Evolutionary conservation across 148 eudicot genomes (phyloP).

Genomic region (Rhododendron griersonianum): DNA sequence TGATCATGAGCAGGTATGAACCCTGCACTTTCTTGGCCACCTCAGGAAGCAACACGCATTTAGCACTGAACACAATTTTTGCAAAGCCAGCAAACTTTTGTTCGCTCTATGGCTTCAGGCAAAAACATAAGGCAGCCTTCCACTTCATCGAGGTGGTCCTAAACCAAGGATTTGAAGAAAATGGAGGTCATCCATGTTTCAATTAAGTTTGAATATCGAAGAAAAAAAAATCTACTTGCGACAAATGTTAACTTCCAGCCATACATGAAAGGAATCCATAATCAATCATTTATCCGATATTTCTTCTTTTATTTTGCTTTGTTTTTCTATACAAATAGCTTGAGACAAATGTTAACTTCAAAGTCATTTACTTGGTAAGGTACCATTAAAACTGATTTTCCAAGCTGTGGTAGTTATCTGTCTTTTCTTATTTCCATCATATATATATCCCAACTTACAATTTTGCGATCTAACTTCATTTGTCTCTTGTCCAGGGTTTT

Average conservation of each 20-base stretch:
- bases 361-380: too few species aligned
- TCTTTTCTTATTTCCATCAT: too few species aligned
- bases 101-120: not conserved
- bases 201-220: not conserved
- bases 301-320: too few species aligned
- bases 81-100: not conserved
- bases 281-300: not conserved
- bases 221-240: not conserved
- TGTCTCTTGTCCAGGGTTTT: not conserved
- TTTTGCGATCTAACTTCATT: not conserved
- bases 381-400: too few species aligned
- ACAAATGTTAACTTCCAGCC: not conserved
- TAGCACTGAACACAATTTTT: not conserved
- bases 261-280: not conserved
- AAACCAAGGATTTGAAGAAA: not conserved
- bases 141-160: not conserved
- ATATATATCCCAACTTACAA: not conserved
- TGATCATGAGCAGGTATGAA: not conserved
- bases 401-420: too few species aligned
- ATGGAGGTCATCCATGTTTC: not conserved
- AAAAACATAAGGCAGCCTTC: not conserved
- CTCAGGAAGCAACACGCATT: not conserved
- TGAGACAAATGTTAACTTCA: too few species aligned
- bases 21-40: not conserved
- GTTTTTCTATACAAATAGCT: too few species aligned